Evolutionary conservation across 495 filamentous ascomycete genomes (phyloP).

Genomic region (Rusavskia elegans): DNA sequence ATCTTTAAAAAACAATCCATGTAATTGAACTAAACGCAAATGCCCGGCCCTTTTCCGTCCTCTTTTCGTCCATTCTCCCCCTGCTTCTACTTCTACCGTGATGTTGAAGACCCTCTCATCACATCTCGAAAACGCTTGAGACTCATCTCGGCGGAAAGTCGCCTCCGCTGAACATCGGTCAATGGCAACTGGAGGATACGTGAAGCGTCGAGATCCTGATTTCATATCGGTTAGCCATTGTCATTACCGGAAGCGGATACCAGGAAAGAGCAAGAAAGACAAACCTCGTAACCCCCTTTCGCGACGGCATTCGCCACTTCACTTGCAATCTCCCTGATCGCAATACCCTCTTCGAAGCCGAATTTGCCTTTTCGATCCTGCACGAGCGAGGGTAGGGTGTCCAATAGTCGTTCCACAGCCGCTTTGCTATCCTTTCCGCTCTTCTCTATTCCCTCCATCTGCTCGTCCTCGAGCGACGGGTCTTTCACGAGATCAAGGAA

Average conservation of each 20-base stretch:
- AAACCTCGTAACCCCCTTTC: constrained; percentile 43
- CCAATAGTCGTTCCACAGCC: constrained; percentile 25
- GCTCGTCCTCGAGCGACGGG: constrained; percentile 19
- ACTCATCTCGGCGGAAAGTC: constrained; percentile 53
- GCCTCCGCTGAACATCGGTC: constrained; percentile 34
- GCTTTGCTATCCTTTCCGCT: too few relatives aligned
- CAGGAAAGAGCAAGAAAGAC: constrained; percentile 10
- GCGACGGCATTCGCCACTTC: constrained; percentile 46
- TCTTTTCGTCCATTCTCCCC: too few relatives aligned
- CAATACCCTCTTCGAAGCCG: constrained; percentile 66
- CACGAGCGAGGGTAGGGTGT: constrained; percentile 45
- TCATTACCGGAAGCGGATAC: not conserved
- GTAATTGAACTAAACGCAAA: too few relatives aligned
- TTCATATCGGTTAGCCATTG: constrained; percentile 3
- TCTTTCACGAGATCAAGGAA: constrained; percentile 44
- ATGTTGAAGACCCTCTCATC: constrained; percentile 22
- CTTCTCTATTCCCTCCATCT: constrained; percentile 26
- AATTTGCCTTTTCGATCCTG: constrained; percentile 36
- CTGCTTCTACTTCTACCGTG: too few relatives aligned
- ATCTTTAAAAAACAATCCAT: too few relatives aligned
- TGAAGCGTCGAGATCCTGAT: constrained; percentile 17
- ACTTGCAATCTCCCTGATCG: constrained; percentile 50
- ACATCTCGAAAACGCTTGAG: constrained; percentile 45
- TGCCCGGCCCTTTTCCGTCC: too few relatives aligned
- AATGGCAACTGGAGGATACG: constrained; percentile 51